Evolutionary conservation across 2,329 filamentous ascomycete species (phyloP).

Genomic region (Endoconidiophora polonica): DNA sequence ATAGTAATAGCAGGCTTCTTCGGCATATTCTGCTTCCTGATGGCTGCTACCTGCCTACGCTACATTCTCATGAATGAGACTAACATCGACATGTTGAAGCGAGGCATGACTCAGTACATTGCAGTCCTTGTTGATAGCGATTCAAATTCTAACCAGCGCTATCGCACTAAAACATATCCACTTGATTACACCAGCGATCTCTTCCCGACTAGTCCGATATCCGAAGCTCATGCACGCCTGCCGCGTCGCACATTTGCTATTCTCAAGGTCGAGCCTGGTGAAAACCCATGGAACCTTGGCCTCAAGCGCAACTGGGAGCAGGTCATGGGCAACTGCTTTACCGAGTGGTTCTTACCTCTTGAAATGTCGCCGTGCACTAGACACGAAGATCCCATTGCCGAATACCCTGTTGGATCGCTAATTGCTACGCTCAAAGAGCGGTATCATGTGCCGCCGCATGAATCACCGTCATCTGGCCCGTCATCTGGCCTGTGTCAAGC

Average conservation of each 20-base stretch:
- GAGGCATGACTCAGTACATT: conserved; percentile 48
- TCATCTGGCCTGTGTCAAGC: no score
- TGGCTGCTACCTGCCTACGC: conserved; percentile 56
- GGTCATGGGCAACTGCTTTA: conserved; percentile 55
- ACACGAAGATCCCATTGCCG: conserved; percentile 47
- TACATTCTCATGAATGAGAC: conserved; percentile 61
- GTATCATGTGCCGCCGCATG: conserved; percentile 14
- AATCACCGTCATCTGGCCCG: no score
- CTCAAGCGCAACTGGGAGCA: conserved; percentile 53
- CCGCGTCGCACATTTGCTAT: conserved; percentile 55
- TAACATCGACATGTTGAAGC: conserved; percentile 63
- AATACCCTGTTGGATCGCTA: conserved; percentile 50
- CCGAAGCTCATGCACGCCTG: conserved; percentile 23
- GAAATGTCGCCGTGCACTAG: conserved; percentile 56
- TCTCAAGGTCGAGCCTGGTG: conserved; percentile 51
- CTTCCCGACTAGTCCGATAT: conserved; percentile 15
- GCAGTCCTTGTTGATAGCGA: conserved; percentile 48
- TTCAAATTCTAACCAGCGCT: conserved; percentile 17
- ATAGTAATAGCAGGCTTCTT: conserved; percentile 57
- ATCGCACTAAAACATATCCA: conserved; percentile 42
- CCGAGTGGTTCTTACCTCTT: conserved; percentile 72
- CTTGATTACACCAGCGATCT: conserved; percentile 19
- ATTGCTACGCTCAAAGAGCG: conserved; percentile 38
- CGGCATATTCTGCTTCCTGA: conserved; percentile 60
- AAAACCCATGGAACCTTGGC: conserved; percentile 77